Evolutionary conservation across 2,329 filamentous ascomycete species (phyloP), one percentile per base, ranked within the genome.

Genomic region (Botryotinia globosa): DNA sequence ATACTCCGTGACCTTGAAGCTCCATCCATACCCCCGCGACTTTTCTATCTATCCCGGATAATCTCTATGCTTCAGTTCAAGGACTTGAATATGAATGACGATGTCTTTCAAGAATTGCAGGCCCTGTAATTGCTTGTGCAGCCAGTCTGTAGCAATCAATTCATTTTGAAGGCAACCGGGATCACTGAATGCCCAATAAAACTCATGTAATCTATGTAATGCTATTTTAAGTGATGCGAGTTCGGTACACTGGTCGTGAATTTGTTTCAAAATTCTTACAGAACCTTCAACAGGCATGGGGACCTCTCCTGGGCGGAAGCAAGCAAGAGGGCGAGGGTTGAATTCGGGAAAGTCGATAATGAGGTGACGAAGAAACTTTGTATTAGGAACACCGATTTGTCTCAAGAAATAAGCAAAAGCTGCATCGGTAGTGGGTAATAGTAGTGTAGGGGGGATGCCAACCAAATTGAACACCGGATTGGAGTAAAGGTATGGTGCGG

Each of bases 271-370:
- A 0, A 29, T 42, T 29, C 37, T 25, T 9, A 63, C 14, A 16
- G 7, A 29, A 16, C 20, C 25, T 12, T 62, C 59, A 37, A 29
- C 25, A 7, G 25, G 14, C 16, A 29, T 25, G 25, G 7, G 7
- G 6, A 25, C 25, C 4, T 37, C 22, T 37, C 20, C 8, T 18
- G 34, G 22, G 34, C 0, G 1, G 25, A 10, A 9, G 14, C 3
- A 18, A 2, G 16, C 1, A n/a, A 0, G 14, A 62, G 12, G 7
- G 3, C 1, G 0, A n/a, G 22, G 7, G 1, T 12, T 9, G 10
- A 29, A 39, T 8, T 14, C 4, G 16, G 37, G 37, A 29, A 62
- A 62, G 1, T 29, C 37, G 25, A 62, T 20, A 18, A 10, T 8
- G 8, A 62, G 16, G 37, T 42, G 25, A 20, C 37, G 59, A 42